Evolutionary conservation across 768 basidiomycete genomes (phyloP).

Genomic region (Collybiopsis confluens): DNA sequence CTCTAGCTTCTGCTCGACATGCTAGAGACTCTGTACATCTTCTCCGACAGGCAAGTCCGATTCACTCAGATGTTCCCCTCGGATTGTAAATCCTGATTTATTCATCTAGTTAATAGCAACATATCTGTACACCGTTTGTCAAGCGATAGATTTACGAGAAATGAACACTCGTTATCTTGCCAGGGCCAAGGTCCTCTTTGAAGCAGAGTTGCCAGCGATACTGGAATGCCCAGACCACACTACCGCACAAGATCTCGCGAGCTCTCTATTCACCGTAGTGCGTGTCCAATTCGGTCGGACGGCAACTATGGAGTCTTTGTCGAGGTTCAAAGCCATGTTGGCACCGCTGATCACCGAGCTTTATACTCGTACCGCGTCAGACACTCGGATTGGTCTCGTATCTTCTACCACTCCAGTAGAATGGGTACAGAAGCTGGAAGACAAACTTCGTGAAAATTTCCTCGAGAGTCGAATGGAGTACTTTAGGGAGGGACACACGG

Average conservation of each 20-base stretch:
- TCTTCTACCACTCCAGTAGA: background rate
- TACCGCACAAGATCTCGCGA: background rate
- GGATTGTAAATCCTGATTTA: background rate
- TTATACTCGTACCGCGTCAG: background rate
- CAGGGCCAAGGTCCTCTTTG: background rate
- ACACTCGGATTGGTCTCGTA: background rate
- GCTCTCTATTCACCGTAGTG: background rate
- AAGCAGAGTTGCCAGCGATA: background rate
- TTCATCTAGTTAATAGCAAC: background rate
- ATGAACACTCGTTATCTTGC: background rate
- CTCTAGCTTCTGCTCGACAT: background rate
- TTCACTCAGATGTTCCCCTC: background rate
- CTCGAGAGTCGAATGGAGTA: background rate
- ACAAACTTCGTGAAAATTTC: background rate
- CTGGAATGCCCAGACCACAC: background rate
- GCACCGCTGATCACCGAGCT: background rate
- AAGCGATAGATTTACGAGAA: slow-evolving; percentile 4
- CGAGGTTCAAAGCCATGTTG: background rate
- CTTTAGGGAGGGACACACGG: background rate
- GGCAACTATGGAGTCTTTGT: background rate
- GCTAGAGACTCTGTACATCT: background rate
- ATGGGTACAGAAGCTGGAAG: background rate
- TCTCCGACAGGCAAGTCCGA: background rate
- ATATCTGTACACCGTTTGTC: background rate
- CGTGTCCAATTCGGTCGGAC: background rate